Conservation (phyloP, 768 basidiomycete species). For the Boletellus ananiceps region DNA sequence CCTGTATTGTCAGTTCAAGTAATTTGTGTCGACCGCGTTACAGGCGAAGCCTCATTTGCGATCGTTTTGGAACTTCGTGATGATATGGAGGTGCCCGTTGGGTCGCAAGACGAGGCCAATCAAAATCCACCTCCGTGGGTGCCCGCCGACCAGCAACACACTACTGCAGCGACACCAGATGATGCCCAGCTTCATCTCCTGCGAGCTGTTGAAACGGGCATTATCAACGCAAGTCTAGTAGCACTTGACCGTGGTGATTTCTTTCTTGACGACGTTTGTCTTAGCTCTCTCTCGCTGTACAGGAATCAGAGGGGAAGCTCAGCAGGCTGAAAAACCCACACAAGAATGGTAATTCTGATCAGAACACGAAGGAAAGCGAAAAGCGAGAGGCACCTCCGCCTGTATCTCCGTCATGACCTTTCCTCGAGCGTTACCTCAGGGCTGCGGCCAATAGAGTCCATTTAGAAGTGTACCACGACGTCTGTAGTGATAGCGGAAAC, state of each 20-base stretch:
- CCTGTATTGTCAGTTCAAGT: background rate
- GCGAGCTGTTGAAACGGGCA: conserved; percentile 77
- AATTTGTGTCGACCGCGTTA: background rate
- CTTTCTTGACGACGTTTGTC: conserved; percentile 4
- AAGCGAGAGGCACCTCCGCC: background rate
- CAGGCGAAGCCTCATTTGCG: conserved; percentile 74
- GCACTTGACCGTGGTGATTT: background rate
- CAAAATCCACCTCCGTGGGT: conserved; percentile 76
- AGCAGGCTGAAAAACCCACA: conserved; percentile 12
- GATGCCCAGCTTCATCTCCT: conserved; percentile 69
- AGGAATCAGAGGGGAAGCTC: conserved; percentile 75
- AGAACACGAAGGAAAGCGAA: conserved; percentile 12
- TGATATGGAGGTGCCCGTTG: conserved; percentile 50
- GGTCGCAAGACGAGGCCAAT: conserved; percentile 40
- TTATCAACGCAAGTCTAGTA: conserved; percentile 58
- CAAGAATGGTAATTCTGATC: conserved; percentile 1
- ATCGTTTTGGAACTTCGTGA: conserved; percentile 80
- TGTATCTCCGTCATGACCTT: background rate
- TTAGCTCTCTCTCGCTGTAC: conserved; percentile 71
- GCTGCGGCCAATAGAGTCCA: conserved; percentile 6
- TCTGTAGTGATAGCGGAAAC: conserved; percentile 15
- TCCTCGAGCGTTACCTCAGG: conserved; percentile 1
- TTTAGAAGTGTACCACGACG: conserved; percentile 5
- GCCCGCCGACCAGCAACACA: conserved; percentile 64
- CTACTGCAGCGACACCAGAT: conserved; percentile 61